These are phyloP conservation scores for Blastomyces silverae DNA, from an alignment of 2,329 filamentous ascomycete species.

Conservation along the genomic window DNA sequence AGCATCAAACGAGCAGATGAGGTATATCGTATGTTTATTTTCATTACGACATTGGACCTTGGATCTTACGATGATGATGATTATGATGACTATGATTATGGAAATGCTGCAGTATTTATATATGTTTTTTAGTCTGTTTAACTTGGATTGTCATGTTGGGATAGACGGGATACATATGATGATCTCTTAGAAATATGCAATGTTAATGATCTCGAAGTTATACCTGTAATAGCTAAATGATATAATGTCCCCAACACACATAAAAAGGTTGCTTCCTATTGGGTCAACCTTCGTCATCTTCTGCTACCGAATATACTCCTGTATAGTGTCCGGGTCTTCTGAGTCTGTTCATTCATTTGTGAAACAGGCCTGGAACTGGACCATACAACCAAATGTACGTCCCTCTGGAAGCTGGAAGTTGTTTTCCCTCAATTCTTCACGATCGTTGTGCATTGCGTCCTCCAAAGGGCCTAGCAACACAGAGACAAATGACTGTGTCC, in stretches of 20 bases:
- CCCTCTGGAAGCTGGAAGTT: neutral
- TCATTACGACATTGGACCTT: neutral
- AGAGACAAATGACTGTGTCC: neutral
- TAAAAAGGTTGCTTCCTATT: neutral
- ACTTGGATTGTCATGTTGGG: neutral
- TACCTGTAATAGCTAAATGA: neutral
- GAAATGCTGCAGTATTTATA: neutral
- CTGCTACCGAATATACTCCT: neutral
- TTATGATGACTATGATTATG: neutral
- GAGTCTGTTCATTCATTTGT: neutral
- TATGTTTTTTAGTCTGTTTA: neutral
- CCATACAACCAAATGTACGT: neutral
- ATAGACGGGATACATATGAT: neutral
- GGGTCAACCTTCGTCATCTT: neutral
- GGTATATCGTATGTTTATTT: neutral
- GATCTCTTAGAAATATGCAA: too few relatives aligned
- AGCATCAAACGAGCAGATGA: slow-evolving; percentile 11
- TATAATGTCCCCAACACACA: neutral
- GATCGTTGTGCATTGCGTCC: neutral
- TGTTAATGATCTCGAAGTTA: neutral
- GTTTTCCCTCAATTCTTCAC: neutral
- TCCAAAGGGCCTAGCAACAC: neutral
- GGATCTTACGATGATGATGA: slow-evolving; percentile 1
- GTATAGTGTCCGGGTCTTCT: neutral
- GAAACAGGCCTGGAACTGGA: neutral